A percentile compares a stretch with the other conserved stretches of the same genome.
phyloP scores from a whole-genome alignment of 1,284 basidiomycete species.

The Heterobasidion irregulare region DNA sequence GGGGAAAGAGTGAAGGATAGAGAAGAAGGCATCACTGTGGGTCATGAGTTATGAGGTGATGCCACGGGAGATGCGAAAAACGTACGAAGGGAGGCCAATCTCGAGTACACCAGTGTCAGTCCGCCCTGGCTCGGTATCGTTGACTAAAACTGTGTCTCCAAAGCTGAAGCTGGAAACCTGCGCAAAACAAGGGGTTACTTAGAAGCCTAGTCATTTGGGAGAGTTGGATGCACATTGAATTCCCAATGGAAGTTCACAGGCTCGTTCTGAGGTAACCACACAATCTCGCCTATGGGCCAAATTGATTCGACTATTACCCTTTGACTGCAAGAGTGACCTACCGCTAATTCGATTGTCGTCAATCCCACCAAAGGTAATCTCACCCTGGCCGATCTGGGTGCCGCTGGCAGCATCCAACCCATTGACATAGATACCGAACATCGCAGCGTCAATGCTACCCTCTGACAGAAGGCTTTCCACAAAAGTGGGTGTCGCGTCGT shows the following conservation, averaged over 20 bases:
- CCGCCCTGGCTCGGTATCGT: neutral
- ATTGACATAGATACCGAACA: neutral
- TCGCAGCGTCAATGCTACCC: neutral
- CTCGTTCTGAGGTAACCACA: neutral
- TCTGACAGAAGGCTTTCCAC: neutral
- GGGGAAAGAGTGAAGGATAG: neutral
- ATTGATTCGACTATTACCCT: neutral
- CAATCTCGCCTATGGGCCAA: neutral
- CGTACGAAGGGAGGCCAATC: neutral
- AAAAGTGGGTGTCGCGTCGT: neutral
- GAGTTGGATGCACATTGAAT: neutral
- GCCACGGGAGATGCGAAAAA: neutral
- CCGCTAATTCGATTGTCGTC: neutral
- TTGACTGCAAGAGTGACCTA: neutral
- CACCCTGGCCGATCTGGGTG: neutral
- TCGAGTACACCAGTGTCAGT: neutral
- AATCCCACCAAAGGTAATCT: neutral
- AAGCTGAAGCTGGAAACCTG: neutral
- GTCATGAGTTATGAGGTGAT: neutral
- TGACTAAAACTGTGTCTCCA: neutral
- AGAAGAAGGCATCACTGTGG: neutral
- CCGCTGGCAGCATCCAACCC: neutral
- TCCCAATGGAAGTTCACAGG: neutral
- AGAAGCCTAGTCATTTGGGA: neutral
- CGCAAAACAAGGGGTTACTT: neutral